Conservation (phyloP, 495 filamentous ascomycete species). For the Hyaloscypha bicolor region DNA sequence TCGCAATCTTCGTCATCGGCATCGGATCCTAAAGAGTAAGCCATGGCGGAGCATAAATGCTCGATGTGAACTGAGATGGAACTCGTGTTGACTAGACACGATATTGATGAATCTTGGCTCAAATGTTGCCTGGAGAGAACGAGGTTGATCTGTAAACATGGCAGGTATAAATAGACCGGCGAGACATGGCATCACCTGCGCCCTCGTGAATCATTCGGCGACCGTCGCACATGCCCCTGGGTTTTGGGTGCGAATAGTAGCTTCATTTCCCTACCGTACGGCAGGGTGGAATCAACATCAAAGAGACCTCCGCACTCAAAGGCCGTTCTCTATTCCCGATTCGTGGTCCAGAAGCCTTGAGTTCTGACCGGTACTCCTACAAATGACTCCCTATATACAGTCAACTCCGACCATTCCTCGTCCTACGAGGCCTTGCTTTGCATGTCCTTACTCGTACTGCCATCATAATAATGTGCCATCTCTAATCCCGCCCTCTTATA, state of each 20-base stretch:
- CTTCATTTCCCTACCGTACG: too few species aligned
- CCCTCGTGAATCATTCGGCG: neutral
- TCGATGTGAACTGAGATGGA: neutral
- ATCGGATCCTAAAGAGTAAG: neutral
- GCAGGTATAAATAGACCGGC: neutral
- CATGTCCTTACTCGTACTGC: constrained; percentile 44
- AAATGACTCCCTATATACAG: constrained; percentile 31
- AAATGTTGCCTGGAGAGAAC: neutral
- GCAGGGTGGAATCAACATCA: too few species aligned
- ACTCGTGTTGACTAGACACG: neutral
- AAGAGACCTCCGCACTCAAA: too few species aligned
- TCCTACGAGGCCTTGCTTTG: constrained; percentile 21
- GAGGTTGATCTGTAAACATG: neutral
- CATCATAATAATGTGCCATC: constrained; percentile 94
- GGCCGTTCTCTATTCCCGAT: too few species aligned
- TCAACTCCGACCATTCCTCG: constrained; percentile 19
- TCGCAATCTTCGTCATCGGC: neutral
- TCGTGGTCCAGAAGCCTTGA: neutral
- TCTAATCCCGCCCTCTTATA: constrained; percentile 91
- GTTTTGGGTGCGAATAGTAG: too few species aligned
- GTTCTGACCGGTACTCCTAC: constrained; percentile 3
- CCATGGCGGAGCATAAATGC: neutral
- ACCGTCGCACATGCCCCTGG: neutral
- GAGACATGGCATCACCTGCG: neutral
- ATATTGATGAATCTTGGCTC: neutral